These are phyloP conservation scores for Alternaria infectoria DNA, from an alignment of 2,329 filamentous ascomycete species.

Conservation along the genomic window DNA sequence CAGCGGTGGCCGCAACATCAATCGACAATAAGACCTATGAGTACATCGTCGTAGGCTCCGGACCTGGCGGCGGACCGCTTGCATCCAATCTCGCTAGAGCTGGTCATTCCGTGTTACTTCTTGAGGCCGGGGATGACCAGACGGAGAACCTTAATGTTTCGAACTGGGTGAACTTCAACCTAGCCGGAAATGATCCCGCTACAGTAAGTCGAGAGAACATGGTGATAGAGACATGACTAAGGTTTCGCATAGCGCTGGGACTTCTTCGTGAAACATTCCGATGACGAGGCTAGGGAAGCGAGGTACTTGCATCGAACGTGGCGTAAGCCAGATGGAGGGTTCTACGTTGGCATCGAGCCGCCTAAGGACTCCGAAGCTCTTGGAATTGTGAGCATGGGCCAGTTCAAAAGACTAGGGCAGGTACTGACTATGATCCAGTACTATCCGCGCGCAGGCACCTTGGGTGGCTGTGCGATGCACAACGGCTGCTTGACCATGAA, in stretches of 20 bases:
- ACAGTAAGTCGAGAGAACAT: neutral
- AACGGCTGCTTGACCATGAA: slow-evolving; percentile 62
- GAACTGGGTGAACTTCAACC: slow-evolving; percentile 57
- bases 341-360: slow-evolving; percentile 61
- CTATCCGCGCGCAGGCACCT: slow-evolving; percentile 64
- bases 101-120: slow-evolving; percentile 64
- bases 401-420: neutral
- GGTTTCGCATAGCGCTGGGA: slow-evolving; percentile 56
- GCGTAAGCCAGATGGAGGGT: slow-evolving; percentile 56
- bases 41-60: slow-evolving; percentile 62
- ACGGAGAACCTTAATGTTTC: slow-evolving; percentile 57
- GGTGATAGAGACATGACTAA: neutral
- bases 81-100: slow-evolving; percentile 36
- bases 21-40: slow-evolving; percentile 41
- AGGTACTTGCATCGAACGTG: slow-evolving; percentile 65
- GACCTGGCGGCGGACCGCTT: slow-evolving; percentile 23
- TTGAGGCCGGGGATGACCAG: slow-evolving; percentile 65
- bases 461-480: slow-evolving; percentile 66
- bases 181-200: slow-evolving; percentile 48
- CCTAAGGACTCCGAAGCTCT: slow-evolving; percentile 49
- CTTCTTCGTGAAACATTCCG: slow-evolving; percentile 67
- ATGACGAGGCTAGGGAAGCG: slow-evolving; percentile 58
- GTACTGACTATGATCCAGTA: slow-evolving; percentile 28
- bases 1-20: neutral
- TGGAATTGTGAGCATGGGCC: neutral